Evolutionary conservation across 768 basidiomycete species (phyloP).

Genomic region (Mycena belliarum): DNA sequence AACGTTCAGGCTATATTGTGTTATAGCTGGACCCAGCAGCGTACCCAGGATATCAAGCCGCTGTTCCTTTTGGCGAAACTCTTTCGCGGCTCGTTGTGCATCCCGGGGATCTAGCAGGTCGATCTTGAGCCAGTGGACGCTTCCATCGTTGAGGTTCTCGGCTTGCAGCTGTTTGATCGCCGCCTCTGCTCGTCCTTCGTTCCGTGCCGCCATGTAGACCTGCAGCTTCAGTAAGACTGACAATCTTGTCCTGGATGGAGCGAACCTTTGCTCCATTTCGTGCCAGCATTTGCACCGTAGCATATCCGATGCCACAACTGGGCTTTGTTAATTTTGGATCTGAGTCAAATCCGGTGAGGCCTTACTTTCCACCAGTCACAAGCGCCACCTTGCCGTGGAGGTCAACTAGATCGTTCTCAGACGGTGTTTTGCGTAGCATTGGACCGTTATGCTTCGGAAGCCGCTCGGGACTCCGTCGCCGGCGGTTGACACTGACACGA

Average conservation of each 20-base stretch:
- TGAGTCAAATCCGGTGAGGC: too few relatives aligned
- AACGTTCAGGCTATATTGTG: background rate
- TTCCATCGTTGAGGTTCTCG: conserved; percentile 33
- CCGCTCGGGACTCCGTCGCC: too few relatives aligned
- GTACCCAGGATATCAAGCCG: conserved; percentile 46
- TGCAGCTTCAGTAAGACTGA: background rate
- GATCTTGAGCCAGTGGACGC: conserved; percentile 37
- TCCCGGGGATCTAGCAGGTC: conserved; percentile 39
- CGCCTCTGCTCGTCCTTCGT: conserved; percentile 29
- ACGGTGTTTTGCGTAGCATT: conserved; percentile 25
- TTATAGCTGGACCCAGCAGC: background rate
- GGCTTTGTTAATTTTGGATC: background rate
- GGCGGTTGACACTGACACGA: too few relatives aligned
- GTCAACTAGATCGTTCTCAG: conserved; percentile 44
- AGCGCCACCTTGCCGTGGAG: conserved; percentile 47
- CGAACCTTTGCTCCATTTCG: conserved; percentile 42
- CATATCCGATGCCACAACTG: conserved; percentile 38
- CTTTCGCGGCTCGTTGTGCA: conserved; percentile 36
- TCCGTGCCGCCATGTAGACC: conserved; percentile 36
- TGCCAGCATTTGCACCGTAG: conserved; percentile 38
- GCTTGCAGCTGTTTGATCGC: conserved; percentile 36
- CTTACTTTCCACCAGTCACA: conserved; percentile 52
- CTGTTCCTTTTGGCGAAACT: conserved; percentile 38
- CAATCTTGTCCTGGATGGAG: too few relatives aligned
- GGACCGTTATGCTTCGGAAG: too few relatives aligned